phyloP scores from a whole-genome alignment of 1,284 basidiomycete genomes.

The Puccinia hordei region DNA sequence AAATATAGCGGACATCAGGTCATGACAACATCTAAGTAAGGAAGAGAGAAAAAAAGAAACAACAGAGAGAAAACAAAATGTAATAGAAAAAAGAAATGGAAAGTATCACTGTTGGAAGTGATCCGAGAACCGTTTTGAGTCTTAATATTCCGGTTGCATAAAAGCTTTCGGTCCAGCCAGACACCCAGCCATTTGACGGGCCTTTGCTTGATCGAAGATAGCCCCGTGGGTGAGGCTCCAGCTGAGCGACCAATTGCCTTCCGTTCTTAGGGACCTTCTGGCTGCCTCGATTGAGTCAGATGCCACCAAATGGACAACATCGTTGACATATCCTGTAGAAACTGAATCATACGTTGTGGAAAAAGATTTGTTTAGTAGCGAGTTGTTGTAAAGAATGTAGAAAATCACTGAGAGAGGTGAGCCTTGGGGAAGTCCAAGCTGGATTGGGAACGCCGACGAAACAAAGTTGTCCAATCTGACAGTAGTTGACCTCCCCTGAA shows the following conservation, averaged over 20 bases:
- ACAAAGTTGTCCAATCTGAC: not conserved
- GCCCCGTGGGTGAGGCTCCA: not conserved
- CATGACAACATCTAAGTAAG: too few relatives aligned
- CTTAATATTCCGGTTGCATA: conserved; percentile 3
- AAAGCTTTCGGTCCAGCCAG: conserved; percentile 27
- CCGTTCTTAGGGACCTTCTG: not conserved
- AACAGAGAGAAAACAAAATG: too few relatives aligned
- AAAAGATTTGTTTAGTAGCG: too few relatives aligned
- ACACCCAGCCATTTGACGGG: conserved; percentile 17
- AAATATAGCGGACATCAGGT: too few relatives aligned
- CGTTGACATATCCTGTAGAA: not conserved
- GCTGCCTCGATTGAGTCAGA: not conserved
- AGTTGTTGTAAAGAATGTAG: conserved; percentile 14
- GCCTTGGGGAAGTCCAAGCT: conserved; percentile 1
- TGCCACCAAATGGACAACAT: conserved; percentile 10
- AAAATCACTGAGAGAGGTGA: not conserved
- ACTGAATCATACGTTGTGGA: not conserved
- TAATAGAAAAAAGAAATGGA: too few relatives aligned
- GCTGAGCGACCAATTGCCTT: not conserved
- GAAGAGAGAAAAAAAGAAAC: too few relatives aligned
- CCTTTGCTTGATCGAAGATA: conserved; percentile 14
- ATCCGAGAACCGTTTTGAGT: too few relatives aligned
- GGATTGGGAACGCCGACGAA: not conserved
- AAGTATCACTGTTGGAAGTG: too few relatives aligned
- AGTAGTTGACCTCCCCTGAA: not conserved